A percentile compares a stretch with the other conserved stretches of the same genome.
phyloP scores from a whole-genome alignment of 495 filamentous ascomycete genomes.

The Apodospora peruviana region DNA sequence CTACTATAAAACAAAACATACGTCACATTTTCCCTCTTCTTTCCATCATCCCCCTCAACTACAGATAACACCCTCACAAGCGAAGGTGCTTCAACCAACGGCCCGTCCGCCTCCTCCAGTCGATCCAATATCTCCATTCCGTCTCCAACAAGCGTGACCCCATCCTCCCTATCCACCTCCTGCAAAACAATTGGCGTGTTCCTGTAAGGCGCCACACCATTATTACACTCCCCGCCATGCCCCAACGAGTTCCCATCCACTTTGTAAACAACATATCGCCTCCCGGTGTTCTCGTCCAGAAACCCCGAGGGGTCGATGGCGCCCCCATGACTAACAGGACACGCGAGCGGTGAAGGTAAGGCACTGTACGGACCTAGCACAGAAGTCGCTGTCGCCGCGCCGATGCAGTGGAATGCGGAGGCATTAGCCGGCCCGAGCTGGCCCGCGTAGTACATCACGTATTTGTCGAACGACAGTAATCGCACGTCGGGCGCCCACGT shows the following conservation, averaged over 20 bases:
- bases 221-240: constrained; percentile 52
- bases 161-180: constrained; percentile 43
- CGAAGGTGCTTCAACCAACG: constrained; percentile 57
- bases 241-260: constrained; percentile 58
- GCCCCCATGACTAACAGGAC: constrained; percentile 46
- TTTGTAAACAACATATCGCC: constrained; percentile 56
- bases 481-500: constrained; percentile 49
- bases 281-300: constrained; percentile 41
- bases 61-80: constrained; percentile 30
- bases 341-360: constrained; percentile 41
- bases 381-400: constrained; percentile 38
- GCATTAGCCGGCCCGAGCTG: constrained; percentile 27
- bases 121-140: constrained; percentile 52
- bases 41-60: not conserved
- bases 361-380: constrained; percentile 47
- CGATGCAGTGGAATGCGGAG: constrained; percentile 48
- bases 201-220: constrained; percentile 40
- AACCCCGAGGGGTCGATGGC: constrained; percentile 56
- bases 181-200: constrained; percentile 59
- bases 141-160: constrained; percentile 44
- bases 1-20: constrained; percentile 60
- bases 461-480: constrained; percentile 31
- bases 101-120: constrained; percentile 44
- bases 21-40: not conserved
- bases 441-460: constrained; percentile 58